Base-by-base conservation (phyloP, 2,329 filamentous ascomycete species). In the Ascochyta viciae-villosae region DNA sequence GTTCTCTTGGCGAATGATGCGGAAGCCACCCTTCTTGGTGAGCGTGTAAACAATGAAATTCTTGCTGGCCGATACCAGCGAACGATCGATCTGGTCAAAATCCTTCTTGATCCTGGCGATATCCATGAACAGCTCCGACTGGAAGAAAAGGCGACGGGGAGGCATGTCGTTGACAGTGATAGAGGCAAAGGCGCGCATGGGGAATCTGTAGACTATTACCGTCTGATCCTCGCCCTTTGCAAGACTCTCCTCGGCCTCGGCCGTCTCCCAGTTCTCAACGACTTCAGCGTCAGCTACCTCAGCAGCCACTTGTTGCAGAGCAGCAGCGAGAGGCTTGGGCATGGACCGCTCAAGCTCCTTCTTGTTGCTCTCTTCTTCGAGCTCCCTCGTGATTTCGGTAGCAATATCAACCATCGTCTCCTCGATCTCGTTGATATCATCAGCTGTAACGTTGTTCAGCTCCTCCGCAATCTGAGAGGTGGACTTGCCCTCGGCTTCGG, bases 21-120 rank as follows among this genome's bases (percentile, higher is more conserved):
- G 88, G 68, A 99, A 86, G 43, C 95, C 95, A 46, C 92, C 92
- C 63, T 92, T 91, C 81, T 96, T 97, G 39, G 91, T 91, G 81
- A 96, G 91, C 39, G 92, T 92, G 70, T 98, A 99, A 6, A 91
- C 89, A 76, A 99, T 98, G 78, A 95, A 96, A 57, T 89, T 89
- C 71, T 91, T 88, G 24, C 92, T 94, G 16, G 94, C 93, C 5
- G 93, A 90, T 45, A 94, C 94, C 29, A 99, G 84, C 61, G 93
- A 96, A 63, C 96, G 90, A 73, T 99, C 95, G 60, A 97, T 89
- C 78, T 98, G 95, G 71, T 99, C 95, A 68, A 98, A 98, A 5
- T 96, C 92, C 79, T 98, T 98, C 83, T 96, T 96, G 62, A 98
- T 83, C 54, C 92, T 87, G 47, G 95, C 94, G 72, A 99, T 95